phyloP scores from a whole-genome alignment of 1,284 basidiomycete species.

The Peniophora sp. region DNA sequence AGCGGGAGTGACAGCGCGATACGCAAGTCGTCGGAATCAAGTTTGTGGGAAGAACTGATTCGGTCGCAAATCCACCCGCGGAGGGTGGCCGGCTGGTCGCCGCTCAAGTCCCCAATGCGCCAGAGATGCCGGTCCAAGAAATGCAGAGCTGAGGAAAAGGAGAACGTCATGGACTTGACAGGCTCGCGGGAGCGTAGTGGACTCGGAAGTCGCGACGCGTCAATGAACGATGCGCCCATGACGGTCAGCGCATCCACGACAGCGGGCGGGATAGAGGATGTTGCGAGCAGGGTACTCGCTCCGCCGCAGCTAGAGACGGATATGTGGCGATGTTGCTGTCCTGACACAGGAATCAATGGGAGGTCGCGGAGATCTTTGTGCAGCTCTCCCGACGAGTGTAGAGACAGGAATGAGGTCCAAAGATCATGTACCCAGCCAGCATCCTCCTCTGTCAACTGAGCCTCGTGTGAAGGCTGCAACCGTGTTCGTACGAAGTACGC shows the following conservation, averaged over 20 bases:
- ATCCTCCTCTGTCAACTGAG: constrained; percentile 22
- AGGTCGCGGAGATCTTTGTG: neutral
- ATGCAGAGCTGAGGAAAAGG: constrained; percentile 1
- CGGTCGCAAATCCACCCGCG: constrained; percentile 6
- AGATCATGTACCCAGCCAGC: neutral
- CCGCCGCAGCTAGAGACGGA: neutral
- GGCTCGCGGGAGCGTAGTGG: neutral
- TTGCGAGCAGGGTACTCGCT: neutral
- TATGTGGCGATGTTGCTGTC: neutral
- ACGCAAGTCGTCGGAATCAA: neutral
- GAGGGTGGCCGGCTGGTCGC: constrained; percentile 1
- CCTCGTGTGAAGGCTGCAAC: constrained; percentile 34
- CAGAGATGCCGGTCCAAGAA: constrained; percentile 1
- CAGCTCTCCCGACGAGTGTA: neutral
- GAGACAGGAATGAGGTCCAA: neutral
- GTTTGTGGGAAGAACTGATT: neutral
- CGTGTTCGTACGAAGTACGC: too few relatives aligned
- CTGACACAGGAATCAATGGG: neutral
- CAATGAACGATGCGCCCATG: constrained; percentile 1
- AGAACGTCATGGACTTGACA: constrained; percentile 1
- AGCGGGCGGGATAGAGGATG: neutral
- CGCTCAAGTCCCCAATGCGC: neutral
- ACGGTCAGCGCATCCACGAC: neutral
- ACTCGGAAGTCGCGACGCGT: neutral
- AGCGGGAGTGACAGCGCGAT: neutral